Base-by-base conservation (phyloP, 1,139 yeast species). In the Geotrichum carabidarum region DNA sequence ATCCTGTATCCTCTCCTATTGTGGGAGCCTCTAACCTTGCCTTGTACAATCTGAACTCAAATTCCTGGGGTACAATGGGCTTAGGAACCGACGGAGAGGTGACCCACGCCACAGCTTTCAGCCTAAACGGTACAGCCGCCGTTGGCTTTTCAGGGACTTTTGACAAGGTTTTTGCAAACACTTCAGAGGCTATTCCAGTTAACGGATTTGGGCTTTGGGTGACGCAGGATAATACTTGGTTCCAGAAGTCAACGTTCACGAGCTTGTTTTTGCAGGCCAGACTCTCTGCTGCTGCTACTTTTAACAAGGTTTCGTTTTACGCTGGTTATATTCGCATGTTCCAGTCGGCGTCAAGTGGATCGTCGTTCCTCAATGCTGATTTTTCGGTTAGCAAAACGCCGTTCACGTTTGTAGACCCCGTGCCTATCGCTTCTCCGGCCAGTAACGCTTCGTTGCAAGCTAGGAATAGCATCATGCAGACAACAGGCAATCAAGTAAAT, bases 121-220 rank as follows among this genome's bases (percentile, higher is more conserved):
- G 56, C 15, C 47, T 63, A 45, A 65, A 65, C 51, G 68, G 60
- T 41, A 63, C 62, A 69, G 76, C 74, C 68, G 67, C 64, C 11
- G 48, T 70, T 32, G 76, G 70, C 12, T 64, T 79, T 53, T 68
- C 76, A 38, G 67, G 72, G 1, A 54, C 58, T 32, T 66, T 69
- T 41, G 31, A 32, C n/a, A 8, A 42, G 9, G 47, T 36, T 18
- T 49, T 18, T n/a, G 14, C 35, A 11, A 49, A 49, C 31, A 8
- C 18, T 1, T 53, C 67, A 4, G 50, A 54, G 30, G 58, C 64
- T 17, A 48, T 55, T 17, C 58, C 57, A 7, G 56, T 50, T 12
- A 45, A 34, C 11, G 53, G 18, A 9, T 60, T 65, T 36, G 68
- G 67, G 8, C 41, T 68, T 15, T 68, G 68, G 68, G 54, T 67